Evolutionary conservation across 139 green algal species (phyloP), one percentile per base, ranked within the genome.

Genomic region (Zygnema circumcarinatum): DNA sequence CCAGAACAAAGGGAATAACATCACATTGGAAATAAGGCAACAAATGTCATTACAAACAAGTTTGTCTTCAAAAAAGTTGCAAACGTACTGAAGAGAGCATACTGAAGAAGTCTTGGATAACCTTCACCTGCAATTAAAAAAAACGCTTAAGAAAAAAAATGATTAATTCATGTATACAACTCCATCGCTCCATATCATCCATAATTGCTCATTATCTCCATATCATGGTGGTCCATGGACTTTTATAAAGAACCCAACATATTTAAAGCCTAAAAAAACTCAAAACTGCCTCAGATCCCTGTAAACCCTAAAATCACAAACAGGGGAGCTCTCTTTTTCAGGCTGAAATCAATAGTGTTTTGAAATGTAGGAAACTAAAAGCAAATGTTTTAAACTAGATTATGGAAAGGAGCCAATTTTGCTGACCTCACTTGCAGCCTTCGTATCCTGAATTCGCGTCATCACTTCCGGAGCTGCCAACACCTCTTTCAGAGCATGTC

Each of bases 401-500:
- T 72, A 72, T 72, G 54, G 54, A 29, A 25, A 72, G 54, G 25
- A 33, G 54, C 29, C 54, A 72, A 25, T 33, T 72, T 72, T 25
- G 54, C 54, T 25, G 25, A 95, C 94, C 85, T 98, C 96, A 7
- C 87, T 78, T 0, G 93, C 93, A 1, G 96, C 96, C 87, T 98
- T 98, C 35, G 96, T 98, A 93, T 98, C 95, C 85, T 94, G 89
- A 72, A 93, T 86, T 3, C 67, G 89, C 11, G 39, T 67, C 31
- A 91, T 84, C 22, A 95, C 88, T n/a, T 69, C 91, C 0, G 92
- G 91, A n/a, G 54, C 68, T 11, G 91, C 78, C 32, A 96, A 76
- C 7, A 96, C 93, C 84, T 96, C 95, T 86, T 98, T 96, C 25
- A 98, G 90, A 21, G 94, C 90, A 83, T 98, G 95, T 72, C 67